These are phyloP conservation scores for Conoideocrella luteorostrata DNA, from an alignment of 2,329 filamentous ascomycete species.

Conservation along the genomic window DNA sequence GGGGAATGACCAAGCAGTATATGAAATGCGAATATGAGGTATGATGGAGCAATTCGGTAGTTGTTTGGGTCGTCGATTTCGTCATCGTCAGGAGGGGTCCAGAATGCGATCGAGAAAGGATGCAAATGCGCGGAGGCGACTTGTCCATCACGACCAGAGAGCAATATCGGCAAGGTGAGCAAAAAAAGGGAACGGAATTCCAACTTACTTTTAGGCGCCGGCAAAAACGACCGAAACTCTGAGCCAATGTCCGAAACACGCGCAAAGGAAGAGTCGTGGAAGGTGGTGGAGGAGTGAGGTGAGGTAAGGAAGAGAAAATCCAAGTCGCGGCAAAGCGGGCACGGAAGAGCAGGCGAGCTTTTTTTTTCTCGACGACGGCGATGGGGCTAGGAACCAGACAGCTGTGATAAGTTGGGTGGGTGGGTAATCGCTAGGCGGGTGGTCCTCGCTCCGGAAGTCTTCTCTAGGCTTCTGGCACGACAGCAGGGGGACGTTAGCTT, in stretches of 20 bases:
- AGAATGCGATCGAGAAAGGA: conserved; percentile 8
- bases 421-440: background rate
- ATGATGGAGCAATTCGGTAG: background rate
- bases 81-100: conserved; percentile 13
- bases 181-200: conserved; percentile 12
- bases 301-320: conserved; percentile 21
- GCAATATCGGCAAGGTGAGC: background rate
- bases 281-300: conserved; percentile 25
- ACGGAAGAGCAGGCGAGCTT: conserved; percentile 28
- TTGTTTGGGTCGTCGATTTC: conserved; percentile 5
- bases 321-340: conserved; percentile 27
- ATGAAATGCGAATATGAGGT: background rate
- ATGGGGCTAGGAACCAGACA: conserved; percentile 1
- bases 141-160: conserved; percentile 1
- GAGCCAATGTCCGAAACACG: conserved; percentile 38
- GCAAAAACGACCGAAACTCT: conserved; percentile 41
- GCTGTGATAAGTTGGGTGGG: background rate
- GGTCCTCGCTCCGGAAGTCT: conserved; percentile 6
- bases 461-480: conserved; percentile 4
- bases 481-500: background rate
- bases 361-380: conserved; percentile 21
- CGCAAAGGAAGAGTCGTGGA: conserved; percentile 40
- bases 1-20: no score
- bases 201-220: conserved; percentile 52
- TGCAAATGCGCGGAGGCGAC: conserved; percentile 1